Conservation (phyloP, 805 yeast species). For the Tetrapisispora nanseiensis region DNA sequence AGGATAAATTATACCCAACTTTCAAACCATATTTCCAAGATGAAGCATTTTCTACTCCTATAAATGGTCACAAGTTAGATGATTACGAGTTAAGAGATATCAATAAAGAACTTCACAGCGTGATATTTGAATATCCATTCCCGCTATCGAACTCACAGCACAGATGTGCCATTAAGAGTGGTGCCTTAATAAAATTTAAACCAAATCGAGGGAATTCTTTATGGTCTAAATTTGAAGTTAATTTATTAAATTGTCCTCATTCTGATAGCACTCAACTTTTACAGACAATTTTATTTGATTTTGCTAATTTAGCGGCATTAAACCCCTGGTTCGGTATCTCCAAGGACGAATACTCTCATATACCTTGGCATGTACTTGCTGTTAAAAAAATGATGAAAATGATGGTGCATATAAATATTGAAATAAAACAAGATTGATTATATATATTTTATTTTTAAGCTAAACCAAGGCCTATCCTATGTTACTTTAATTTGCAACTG, state of each 20-base stretch:
- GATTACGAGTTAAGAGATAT: conserved; percentile 38
- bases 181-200: conserved; percentile 44
- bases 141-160: conserved; percentile 65
- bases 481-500: no score
- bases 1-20: conserved; percentile 26
- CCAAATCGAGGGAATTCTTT: conserved; percentile 16
- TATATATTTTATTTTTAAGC: neutral
- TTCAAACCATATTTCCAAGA: conserved; percentile 29
- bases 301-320: conserved; percentile 42
- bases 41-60: conserved; percentile 11
- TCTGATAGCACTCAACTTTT: conserved; percentile 49
- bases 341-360: conserved; percentile 30
- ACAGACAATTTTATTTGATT: conserved; percentile 48
- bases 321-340: conserved; percentile 32
- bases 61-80: conserved; percentile 14
- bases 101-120: conserved; percentile 43
- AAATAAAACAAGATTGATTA: neutral
- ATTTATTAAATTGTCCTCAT: conserved; percentile 63
- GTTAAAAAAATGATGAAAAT: conserved; percentile 53
- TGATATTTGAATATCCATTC: conserved; percentile 48
- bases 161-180: conserved; percentile 60
- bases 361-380: conserved; percentile 69
- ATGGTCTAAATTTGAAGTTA: conserved; percentile 45
- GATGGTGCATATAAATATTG: conserved; percentile 37
- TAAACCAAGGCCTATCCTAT: no score